Base-by-base conservation (phyloP, 305 asterid species). In the Fraxinus velutina region DNA sequence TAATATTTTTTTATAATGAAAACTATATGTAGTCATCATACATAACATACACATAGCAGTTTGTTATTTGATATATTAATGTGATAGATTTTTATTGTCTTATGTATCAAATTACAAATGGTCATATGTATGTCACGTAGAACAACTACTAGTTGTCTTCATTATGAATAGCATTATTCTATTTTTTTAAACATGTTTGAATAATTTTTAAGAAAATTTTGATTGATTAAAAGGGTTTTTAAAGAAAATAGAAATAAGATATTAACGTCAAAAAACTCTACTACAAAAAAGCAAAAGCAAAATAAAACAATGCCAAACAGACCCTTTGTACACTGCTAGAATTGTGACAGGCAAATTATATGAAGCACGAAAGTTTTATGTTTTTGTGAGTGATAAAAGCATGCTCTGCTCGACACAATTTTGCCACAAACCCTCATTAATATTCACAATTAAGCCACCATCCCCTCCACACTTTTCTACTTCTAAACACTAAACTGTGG, bases 361-460 rank as follows among this genome's bases (percentile, higher is more conserved):
- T 73, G 85, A 66, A 86, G 80, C 91, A 80, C 81, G 87, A 88
- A 89, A 85, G 87, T 82, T 33, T 83, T 73, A 55, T 87, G 92
- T 85, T 78, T 73, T 64, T 75, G 68, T 47, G 85, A 84, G 86
- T 84, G 86, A 84, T 50, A 76, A 83, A 79, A 37, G 86, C 88
- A 85, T 83, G 90, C 62, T 79, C 39, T 82, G 90, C 52, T 79
- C 74, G 74, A 68, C 27, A 39, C 29, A 72, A 81, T 77, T 47
- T 84, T 81, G 83, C 84, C 88, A 85, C 84, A 77, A 84, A 83
- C 81, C 81, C 87, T 86, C 89, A 84, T 84, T 85, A 78, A 80
- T 73, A 81, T 81, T 83, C 83, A 88, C 85, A 82, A 85, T 84
- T 82, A 84, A 75, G 78, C 88, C 88, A 80, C 79, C n/a, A 15